Conservation (phyloP, 306 rosid species). For the Crataegus laevigata region DNA sequence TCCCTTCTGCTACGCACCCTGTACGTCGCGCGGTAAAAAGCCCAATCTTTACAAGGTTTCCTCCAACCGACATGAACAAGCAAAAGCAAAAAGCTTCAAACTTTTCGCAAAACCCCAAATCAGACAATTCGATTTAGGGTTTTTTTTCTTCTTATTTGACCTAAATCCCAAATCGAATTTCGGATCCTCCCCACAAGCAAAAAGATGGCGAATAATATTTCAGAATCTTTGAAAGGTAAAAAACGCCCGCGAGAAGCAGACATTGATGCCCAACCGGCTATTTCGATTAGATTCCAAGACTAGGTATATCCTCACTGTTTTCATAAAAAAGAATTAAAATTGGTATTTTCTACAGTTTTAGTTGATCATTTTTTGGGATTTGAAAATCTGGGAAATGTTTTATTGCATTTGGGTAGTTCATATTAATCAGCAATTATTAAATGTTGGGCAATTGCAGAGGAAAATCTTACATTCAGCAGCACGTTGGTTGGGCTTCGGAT, state of each 20-base stretch:
- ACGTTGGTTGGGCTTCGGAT: conserved; percentile 85
- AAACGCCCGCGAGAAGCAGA: conserved; percentile 33
- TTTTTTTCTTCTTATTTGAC: not conserved
- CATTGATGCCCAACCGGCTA: conserved; percentile 8
- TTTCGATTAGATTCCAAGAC: conserved; percentile 19
- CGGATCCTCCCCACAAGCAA: not conserved
- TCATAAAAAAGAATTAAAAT: too few species aligned
- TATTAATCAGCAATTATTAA: not conserved
- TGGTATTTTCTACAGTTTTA: not conserved
- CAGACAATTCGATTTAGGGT: not conserved
- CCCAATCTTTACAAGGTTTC: not conserved
- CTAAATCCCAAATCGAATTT: not conserved
- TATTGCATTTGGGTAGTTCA: not conserved
- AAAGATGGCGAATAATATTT: conserved; percentile 6
- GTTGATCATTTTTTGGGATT: not conserved
- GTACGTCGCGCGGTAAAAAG: not conserved
- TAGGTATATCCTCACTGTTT: conserved; percentile 11
- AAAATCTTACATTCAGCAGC: conserved; percentile 63
- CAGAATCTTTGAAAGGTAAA: conserved; percentile 26
- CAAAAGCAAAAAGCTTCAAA: not conserved
- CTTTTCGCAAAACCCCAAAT: not conserved
- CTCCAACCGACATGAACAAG: not conserved
- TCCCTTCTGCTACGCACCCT: too few species aligned
- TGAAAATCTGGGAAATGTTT: not conserved
- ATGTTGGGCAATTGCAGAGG: conserved; percentile 41